Evolutionary conservation across 768 basidiomycete genomes (phyloP), one percentile per base, ranked within the genome.

Genomic region (Amanita inopinata): DNA sequence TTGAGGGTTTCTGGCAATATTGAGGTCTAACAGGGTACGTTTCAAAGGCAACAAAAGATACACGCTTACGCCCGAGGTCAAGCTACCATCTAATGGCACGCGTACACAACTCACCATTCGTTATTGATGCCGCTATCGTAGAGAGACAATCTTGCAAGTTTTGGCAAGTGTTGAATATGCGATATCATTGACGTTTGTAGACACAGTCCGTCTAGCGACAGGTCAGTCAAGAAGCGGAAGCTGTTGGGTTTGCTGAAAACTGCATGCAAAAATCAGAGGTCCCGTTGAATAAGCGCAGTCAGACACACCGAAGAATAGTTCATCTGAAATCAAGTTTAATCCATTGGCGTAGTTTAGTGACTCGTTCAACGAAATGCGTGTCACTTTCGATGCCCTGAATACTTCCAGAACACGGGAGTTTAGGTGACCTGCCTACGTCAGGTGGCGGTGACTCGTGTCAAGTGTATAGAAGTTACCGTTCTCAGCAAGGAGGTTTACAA

Each of bases 11-110:
- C 53, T 55, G 8, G 73, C 62, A 42, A 83, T 51, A 38, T 70
- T 70, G 9, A 84, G 73, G 30, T 66, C 62, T 17, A 53, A 61
- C 23, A 84, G 65, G 20, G 74, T 69, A 38, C 61, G 64, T 53
- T 73, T 76, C 41, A 82, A 67, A 14, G 74, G 61, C 1, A 76
- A 59, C 19, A 84, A 66, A 22, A 75, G 67, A 48, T 70, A 82
- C 18, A 81, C 57, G 7, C 81, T 83, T 22, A n/a, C n/a, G n/a
- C n/a, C n/a, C n/a, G n/a, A n/a, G n/a, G 38, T 25, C 4, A 22
- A 33, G 28, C 18, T 3, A 32, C 52, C 33, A 52, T 46, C 41
- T 15, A 32, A 43, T 30, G 2, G 3, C 7, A 14, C 25, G 31
- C 11, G 35, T 8, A 38, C 27, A 17, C 23, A 14, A 52, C 72